phyloP scores from a whole-genome alignment of 192 early-diverging fungal genomes.

The Dissophora globulifera region DNA sequence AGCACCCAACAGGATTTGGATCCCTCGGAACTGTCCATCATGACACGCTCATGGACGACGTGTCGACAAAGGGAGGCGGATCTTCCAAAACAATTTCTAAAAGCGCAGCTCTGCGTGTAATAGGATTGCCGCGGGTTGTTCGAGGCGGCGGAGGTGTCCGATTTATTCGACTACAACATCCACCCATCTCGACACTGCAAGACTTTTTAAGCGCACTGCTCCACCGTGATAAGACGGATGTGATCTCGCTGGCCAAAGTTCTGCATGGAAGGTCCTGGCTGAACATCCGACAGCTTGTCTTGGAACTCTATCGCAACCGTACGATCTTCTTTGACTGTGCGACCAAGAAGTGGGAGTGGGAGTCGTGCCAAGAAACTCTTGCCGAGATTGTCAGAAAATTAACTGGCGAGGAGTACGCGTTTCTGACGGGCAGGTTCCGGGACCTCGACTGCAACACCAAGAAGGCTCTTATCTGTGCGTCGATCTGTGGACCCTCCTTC shows the following conservation, averaged over 20 bases:
- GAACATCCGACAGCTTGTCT: slow-evolving; percentile 42
- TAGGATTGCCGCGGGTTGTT: slow-evolving; percentile 21
- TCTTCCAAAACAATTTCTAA: not conserved
- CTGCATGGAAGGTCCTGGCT: slow-evolving; percentile 36
- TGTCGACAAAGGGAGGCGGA: slow-evolving; percentile 7
- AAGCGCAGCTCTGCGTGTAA: slow-evolving; percentile 14
- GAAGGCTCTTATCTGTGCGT: slow-evolving; percentile 37
- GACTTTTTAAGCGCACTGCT: slow-evolving; percentile 20
- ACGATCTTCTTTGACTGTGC: slow-evolving; percentile 30
- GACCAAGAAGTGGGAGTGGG: slow-evolving; percentile 29
- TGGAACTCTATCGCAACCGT: slow-evolving; percentile 33
- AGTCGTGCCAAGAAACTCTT: slow-evolving; percentile 6
- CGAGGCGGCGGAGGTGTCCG: slow-evolving; percentile 47
- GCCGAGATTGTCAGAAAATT: slow-evolving; percentile 21
- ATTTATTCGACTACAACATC: slow-evolving; percentile 38
- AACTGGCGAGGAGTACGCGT: slow-evolving; percentile 45
- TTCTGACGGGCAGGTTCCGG: slow-evolving; percentile 24
- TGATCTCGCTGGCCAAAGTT: slow-evolving; percentile 25
- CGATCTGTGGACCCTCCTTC: slow-evolving; percentile 37
- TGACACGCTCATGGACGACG: slow-evolving; percentile 13
- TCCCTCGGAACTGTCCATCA: slow-evolving; percentile 29
- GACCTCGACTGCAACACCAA: slow-evolving; percentile 30
- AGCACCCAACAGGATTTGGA: slow-evolving; percentile 16
- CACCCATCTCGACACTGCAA: slow-evolving; percentile 25
- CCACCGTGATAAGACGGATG: slow-evolving; percentile 23